Conservation (phyloP, 2,329 filamentous ascomycete species). For the Claviceps sorghi region DNA sequence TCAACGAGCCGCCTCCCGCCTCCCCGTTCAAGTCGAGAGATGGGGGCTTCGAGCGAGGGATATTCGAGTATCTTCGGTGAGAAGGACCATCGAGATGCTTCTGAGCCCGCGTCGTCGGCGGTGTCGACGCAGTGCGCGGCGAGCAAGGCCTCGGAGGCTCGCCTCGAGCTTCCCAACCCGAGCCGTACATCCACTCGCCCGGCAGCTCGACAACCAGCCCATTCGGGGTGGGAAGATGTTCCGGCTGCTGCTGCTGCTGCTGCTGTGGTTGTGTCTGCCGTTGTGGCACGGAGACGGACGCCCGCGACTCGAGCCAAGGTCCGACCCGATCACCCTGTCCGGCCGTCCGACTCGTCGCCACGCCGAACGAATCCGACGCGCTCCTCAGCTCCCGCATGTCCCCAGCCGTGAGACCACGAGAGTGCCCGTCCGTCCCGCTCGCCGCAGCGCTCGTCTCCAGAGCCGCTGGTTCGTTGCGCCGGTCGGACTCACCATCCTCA, state of each 20-base stretch:
- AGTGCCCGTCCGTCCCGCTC: constrained; percentile 23
- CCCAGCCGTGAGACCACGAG: constrained; percentile 40
- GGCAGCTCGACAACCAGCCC: constrained; percentile 14
- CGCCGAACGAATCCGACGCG: constrained; percentile 42
- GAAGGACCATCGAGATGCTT: constrained; percentile 14
- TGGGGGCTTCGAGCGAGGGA: constrained; percentile 27
- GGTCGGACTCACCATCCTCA: neutral
- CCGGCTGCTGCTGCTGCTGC: neutral
- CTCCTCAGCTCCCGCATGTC: constrained; percentile 45
- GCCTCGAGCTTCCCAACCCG: constrained; percentile 8
- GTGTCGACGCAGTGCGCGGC: constrained; percentile 35
- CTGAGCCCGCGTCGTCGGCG: constrained; percentile 30
- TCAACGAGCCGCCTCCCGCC: constrained; percentile 6
- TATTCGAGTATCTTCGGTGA: constrained; percentile 35
- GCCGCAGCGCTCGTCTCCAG: constrained; percentile 15
- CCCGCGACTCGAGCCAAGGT: neutral
- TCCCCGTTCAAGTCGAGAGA: constrained; percentile 30
- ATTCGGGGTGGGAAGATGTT: constrained; percentile 10
- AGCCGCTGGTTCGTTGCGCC: neutral
- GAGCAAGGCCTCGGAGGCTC: constrained; percentile 19
- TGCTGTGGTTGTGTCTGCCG: neutral
- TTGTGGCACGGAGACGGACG: neutral
- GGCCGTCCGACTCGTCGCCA: constrained; percentile 20
- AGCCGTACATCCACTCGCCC: neutral
- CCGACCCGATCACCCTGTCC: constrained; percentile 14